Conservation (phyloP, 176 grass and related monocot genomes). For the Olyra latifolia region DNA sequence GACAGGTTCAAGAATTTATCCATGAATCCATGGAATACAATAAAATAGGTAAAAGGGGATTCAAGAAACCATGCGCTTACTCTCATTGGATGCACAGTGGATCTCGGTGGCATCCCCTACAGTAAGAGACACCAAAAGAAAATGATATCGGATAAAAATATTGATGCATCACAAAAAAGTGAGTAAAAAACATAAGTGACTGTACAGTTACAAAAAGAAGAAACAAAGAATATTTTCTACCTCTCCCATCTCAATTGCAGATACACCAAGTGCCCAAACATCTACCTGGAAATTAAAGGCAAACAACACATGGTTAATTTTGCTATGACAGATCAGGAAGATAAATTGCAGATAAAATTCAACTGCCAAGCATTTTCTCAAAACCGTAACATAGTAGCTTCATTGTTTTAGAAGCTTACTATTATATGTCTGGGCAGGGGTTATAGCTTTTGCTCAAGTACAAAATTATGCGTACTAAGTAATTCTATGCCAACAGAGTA, state of each 20-base stretch:
- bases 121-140: conserved; percentile 34
- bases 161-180: background rate
- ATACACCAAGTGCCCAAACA: conserved; percentile 99
- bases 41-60: background rate
- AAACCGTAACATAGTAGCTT: background rate
- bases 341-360: conserved; percentile 33
- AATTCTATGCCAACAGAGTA: conserved; percentile 16
- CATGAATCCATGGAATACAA: background rate
- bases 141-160: conserved; percentile 37
- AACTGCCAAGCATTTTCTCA: background rate
- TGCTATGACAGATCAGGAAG: conserved; percentile 16
- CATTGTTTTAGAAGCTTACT: conserved; percentile 13
- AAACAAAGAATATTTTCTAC: conserved; percentile 48
- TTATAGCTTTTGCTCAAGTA: conserved; percentile 2
- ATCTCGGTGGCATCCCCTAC: conserved; percentile 95
- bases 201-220: conserved; percentile 31
- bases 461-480: conserved; percentile 6
- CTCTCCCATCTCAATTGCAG: conserved; percentile 99
- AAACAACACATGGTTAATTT: conserved; percentile 30
- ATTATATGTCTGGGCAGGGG: background rate
- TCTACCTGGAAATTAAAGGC: conserved; percentile 65
- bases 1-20: background rate
- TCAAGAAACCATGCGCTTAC: conserved; percentile 53
- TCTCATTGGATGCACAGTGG: conserved; percentile 98
- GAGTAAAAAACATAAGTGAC: background rate